These are phyloP conservation scores for Geopyxis carbonaria DNA, from an alignment of 495 filamentous ascomycete genomes.

Conservation along the genomic window DNA sequence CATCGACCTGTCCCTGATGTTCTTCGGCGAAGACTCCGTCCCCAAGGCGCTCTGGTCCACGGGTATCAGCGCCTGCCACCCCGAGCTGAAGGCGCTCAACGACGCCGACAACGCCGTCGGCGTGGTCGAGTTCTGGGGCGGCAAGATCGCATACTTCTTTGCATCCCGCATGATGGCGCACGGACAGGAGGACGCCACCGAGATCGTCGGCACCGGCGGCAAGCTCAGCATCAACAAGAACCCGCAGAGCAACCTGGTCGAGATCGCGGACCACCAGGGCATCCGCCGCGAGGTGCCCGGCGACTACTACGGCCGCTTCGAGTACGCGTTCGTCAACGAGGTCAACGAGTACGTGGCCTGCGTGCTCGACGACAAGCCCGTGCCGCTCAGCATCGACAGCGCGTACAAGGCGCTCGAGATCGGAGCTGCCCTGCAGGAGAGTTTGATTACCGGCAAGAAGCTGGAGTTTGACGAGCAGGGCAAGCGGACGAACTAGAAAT, in stretches of 20 bases:
- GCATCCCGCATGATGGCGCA: constrained; percentile 44
- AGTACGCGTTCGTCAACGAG: constrained; percentile 45
- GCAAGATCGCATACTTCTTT: constrained; percentile 45
- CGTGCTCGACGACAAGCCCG: constrained; percentile 33
- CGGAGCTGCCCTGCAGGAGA: constrained; percentile 43
- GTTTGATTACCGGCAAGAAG: constrained; percentile 38
- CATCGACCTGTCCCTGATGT: constrained; percentile 42
- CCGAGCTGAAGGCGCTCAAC: constrained; percentile 39
- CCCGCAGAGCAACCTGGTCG: constrained; percentile 36
- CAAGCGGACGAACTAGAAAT: too few relatives aligned
- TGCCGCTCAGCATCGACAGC: constrained; percentile 38
- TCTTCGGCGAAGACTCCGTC: constrained; percentile 34
- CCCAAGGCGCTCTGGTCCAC: constrained; percentile 36
- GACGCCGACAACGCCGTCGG: constrained; percentile 49
- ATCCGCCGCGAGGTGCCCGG: constrained; percentile 39
- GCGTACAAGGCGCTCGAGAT: constrained; percentile 45
- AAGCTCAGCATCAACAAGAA: constrained; percentile 42
- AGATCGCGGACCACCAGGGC: constrained; percentile 33
- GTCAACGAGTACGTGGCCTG: constrained; percentile 42
- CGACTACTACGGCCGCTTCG: constrained; percentile 45
- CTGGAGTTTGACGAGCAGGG: constrained; percentile 41
- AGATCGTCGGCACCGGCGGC: constrained; percentile 46
- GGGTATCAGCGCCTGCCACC: constrained; percentile 45
- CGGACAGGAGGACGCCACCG: constrained; percentile 46
- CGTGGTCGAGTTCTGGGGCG: constrained; percentile 45